phyloP scores from a whole-genome alignment of 2,329 filamentous ascomycete genomes.

The Clathrospora elynae region DNA sequence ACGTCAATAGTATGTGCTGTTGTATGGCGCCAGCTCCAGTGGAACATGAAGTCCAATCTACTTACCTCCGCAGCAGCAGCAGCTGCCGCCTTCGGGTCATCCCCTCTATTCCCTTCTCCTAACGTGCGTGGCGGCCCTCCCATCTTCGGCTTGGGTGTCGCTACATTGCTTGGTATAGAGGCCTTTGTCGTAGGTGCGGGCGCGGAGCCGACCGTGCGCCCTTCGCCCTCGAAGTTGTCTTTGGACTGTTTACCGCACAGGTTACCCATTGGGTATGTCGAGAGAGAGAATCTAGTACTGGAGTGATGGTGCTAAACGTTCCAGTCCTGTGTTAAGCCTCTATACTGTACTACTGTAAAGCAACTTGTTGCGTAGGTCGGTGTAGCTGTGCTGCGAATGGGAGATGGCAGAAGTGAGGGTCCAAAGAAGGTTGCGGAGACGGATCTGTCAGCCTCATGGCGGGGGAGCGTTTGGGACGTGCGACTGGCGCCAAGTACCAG shows the following conservation, averaged over 20 bases:
- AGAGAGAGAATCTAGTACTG: slow-evolving; percentile 2
- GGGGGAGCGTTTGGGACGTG: slow-evolving; percentile 18
- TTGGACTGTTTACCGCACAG: slow-evolving; percentile 74
- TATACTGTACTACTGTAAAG: too few relatives aligned
- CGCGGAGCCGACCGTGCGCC: slow-evolving; percentile 70
- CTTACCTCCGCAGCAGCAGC: slow-evolving; percentile 84
- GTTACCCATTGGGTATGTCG: slow-evolving; percentile 71
- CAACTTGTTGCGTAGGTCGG: neutral
- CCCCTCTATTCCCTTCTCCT: slow-evolving; percentile 55
- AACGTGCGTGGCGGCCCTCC: slow-evolving; percentile 63
- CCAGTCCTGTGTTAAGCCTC: too few relatives aligned
- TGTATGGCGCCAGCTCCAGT: slow-evolving; percentile 1
- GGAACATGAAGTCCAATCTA: slow-evolving; percentile 19
- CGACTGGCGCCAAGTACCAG: slow-evolving; percentile 30
- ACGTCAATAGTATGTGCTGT: neutral
- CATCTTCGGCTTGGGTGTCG: slow-evolving; percentile 52
- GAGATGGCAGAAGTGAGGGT: slow-evolving; percentile 27
- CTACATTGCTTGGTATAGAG: slow-evolving; percentile 42
- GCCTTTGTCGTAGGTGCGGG: slow-evolving; percentile 52
- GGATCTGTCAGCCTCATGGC: slow-evolving; percentile 30
- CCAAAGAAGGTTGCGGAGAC: slow-evolving; percentile 14
- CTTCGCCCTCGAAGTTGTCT: slow-evolving; percentile 69
- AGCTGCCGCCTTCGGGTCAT: slow-evolving; percentile 72
- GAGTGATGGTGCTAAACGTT: too few relatives aligned
- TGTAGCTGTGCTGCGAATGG: slow-evolving; percentile 28